Conservation (phyloP, 1,284 basidiomycete genomes). For the Mycena citricolor region DNA sequence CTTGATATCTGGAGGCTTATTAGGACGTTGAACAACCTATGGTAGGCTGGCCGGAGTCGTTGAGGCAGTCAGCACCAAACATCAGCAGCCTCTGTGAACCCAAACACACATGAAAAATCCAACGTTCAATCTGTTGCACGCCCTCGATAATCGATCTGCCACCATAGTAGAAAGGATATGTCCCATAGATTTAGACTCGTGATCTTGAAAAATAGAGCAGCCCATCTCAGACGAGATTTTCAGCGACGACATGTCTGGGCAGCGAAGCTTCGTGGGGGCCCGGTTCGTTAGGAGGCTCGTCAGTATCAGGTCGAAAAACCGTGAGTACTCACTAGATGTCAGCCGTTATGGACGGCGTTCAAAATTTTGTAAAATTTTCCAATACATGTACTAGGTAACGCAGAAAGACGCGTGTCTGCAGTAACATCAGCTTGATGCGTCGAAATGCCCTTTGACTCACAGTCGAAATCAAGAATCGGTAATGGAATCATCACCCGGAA, state of each 20-base stretch:
- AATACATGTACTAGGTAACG: constrained; percentile 20
- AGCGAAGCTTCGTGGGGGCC: constrained; percentile 7
- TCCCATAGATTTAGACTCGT: constrained; percentile 19
- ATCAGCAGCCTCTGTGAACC: too few relatives aligned
- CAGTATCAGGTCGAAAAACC: constrained; percentile 16
- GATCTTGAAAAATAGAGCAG: constrained; percentile 21
- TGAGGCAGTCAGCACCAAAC: too few relatives aligned
- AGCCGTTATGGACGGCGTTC: not conserved
- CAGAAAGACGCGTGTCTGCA: constrained; percentile 17
- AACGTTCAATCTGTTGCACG: constrained; percentile 15
- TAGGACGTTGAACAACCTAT: constrained; percentile 19
- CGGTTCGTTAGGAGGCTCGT: constrained; percentile 15
- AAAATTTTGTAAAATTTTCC: constrained; percentile 2
- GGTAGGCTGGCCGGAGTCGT: constrained; percentile 3
- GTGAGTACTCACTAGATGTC: constrained; percentile 3
- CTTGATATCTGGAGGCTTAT: constrained; percentile 23
- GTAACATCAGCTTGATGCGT: not conserved
- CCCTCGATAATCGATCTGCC: not conserved
- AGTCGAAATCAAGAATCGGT: constrained; percentile 20
- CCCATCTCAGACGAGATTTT: constrained; percentile 19
- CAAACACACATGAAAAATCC: constrained; percentile 22
- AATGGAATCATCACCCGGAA: constrained; percentile 22
- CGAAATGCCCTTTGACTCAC: constrained; percentile 2
- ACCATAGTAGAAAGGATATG: not conserved
- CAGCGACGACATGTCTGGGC: constrained; percentile 9